Percentiles rank a stretch among this genome's conserved stretches.
These are phyloP conservation scores for Hydrangea macrophylla DNA, from an alignment of 148 eudicot species.

Conservation along the genomic window DNA sequence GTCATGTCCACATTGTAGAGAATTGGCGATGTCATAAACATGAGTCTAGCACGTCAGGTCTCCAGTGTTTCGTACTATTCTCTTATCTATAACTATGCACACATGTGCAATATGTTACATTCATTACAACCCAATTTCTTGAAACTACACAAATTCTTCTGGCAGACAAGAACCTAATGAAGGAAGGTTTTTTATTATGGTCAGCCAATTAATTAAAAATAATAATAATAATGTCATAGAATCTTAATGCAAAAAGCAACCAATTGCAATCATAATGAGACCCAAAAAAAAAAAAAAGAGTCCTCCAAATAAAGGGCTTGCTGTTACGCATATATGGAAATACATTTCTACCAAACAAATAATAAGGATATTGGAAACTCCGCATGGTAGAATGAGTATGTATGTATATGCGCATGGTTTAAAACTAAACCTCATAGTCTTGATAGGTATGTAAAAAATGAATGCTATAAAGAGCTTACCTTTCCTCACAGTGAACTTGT, in stretches of 20 bases:
- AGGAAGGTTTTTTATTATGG: not conserved
- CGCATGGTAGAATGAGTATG: no score
- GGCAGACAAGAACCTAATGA: not conserved
- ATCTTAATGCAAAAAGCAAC: not conserved
- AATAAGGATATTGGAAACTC: not conserved
- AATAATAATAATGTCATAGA: not conserved
- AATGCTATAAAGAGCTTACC: slow-evolving; percentile 18
- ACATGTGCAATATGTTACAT: not conserved
- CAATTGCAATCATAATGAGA: not conserved
- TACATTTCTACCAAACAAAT: no score
- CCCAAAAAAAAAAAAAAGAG: not conserved
- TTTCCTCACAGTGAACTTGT: slow-evolving; percentile 44
- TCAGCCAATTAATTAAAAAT: not conserved
- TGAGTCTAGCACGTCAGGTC: not conserved
- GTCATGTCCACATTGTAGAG: no score
- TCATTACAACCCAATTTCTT: not conserved
- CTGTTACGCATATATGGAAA: no score
- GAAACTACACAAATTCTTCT: not conserved
- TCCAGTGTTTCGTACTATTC: not conserved
- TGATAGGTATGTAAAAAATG: not conserved
- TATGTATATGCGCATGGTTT: no score
- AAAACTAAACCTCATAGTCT: not conserved
- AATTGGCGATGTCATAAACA: not conserved
- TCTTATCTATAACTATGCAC: not conserved
- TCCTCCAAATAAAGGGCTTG: not conserved